These are phyloP conservation scores for Fraxinus angustifolia DNA, from an alignment of 305 asterid species.

Conservation along the genomic window DNA sequence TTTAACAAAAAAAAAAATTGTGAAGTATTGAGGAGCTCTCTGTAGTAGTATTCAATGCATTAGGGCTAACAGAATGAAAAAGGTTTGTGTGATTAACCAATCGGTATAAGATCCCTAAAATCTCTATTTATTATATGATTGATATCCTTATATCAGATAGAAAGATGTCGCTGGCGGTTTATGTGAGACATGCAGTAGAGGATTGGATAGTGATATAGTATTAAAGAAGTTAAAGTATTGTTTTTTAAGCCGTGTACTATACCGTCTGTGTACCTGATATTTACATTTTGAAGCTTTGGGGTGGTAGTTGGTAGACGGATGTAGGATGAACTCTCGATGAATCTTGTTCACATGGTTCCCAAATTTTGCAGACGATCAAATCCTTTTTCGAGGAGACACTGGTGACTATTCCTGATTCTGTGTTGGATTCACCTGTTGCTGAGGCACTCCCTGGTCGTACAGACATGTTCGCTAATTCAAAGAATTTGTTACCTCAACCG, in stretches of 20 bases:
- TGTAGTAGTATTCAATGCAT: not conserved
- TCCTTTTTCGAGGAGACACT: conserved; percentile 70
- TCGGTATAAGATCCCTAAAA: not conserved
- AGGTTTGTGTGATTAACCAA: not conserved
- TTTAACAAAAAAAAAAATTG: not conserved
- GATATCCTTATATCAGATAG: not conserved
- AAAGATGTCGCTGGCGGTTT: not conserved
- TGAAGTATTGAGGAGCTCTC: not conserved
- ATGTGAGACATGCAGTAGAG: not conserved
- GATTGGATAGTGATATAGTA: not conserved
- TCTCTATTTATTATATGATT: not conserved
- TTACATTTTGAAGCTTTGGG: not conserved
- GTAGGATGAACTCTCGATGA: not conserved
- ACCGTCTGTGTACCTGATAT: not conserved
- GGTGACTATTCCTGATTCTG: conserved; percentile 63
- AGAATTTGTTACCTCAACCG: conserved; percentile 63
- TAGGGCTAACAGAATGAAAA: not conserved
- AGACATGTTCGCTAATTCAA: conserved; percentile 53
- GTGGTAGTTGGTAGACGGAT: not conserved
- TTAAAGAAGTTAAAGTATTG: not conserved
- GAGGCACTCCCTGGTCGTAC: conserved; percentile 35
- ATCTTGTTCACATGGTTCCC: conserved; percentile 7
- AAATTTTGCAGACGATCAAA: conserved; percentile 54
- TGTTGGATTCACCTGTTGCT: conserved; percentile 63
- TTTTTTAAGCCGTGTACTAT: not conserved